These are phyloP conservation scores for Echinosophora koreensis DNA, from an alignment of 306 rosid genomes.

Conservation along the genomic window DNA sequence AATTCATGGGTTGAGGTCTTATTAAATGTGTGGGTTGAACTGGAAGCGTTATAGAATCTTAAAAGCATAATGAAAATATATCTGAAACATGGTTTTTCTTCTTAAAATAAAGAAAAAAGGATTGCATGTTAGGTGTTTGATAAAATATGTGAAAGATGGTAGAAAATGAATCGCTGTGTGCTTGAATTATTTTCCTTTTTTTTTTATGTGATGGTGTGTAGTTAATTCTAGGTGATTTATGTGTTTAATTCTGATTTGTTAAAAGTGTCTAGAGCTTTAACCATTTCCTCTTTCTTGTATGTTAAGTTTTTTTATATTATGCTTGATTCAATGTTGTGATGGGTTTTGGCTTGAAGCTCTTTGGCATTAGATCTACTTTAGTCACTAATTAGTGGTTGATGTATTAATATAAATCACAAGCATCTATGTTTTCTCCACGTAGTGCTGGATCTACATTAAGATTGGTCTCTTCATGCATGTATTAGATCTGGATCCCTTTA, in stretches of 20 bases:
- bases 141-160: too few species aligned
- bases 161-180: too few species aligned
- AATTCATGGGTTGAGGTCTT: too few species aligned
- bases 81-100: too few species aligned
- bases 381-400: conserved; percentile 20
- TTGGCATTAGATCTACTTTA: conserved; percentile 48
- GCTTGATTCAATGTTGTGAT: conserved; percentile 28
- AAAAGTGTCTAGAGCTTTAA: conserved; percentile 47
- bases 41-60: too few species aligned
- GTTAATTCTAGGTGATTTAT: too few species aligned
- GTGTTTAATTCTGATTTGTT: conserved; percentile 15
- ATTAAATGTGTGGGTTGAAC: too few species aligned
- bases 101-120: too few species aligned
- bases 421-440: background rate
- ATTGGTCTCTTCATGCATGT: conserved; percentile 35
- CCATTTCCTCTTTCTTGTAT: conserved; percentile 34
- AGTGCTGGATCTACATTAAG: conserved; percentile 49
- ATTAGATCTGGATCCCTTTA: conserved; percentile 50
- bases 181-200: too few species aligned
- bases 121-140: too few species aligned
- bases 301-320: conserved; percentile 1
- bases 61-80: too few species aligned
- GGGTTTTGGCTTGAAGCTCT: conserved; percentile 37
- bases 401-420: conserved; percentile 6
- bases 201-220: too few species aligned